Evolutionary conservation across 768 basidiomycete genomes (phyloP), one percentile per base, ranked within the genome.

Genomic region (Macrolepiota fuliginosa): DNA sequence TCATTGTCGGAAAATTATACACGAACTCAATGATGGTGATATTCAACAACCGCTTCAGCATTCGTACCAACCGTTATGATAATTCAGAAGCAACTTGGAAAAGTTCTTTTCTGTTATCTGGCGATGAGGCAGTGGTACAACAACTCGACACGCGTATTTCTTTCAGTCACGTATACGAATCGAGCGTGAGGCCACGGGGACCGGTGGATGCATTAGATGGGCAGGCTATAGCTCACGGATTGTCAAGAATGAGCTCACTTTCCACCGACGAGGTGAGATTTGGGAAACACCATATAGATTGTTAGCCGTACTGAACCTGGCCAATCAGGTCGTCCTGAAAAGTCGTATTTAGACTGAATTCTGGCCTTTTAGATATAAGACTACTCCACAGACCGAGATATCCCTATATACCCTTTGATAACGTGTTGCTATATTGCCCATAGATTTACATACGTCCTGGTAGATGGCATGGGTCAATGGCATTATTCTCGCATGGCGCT

Each of bases 21-120:
- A 63, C 65, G n/a, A 66, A 61, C 17, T 61, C 65, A 15, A 66
- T 66, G 65, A 66, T 66, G 65, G 63, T 58, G 1, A 56, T 66
- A 17, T 66, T 66, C 32, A 66, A 66, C 56, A 66, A 62, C 37
- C 65, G 65, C 22, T 49, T 49, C 47, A 49, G 47, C 13, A 49
- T 49, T 10, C 47, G 47, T 49, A 49, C n/a, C 22, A 49, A 49
- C 24, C 47, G 24, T n/a, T 49, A 27, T 13, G 24, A 49, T 15
- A 22, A 49, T 12, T 49, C 47, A 22, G 47, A 25, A 24, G 47
- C 24, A 19, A 49, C 47, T 25, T 49, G 47, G 47, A 49, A 15
- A 25, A 49, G 47, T 49, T 22, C 24, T 22, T 49, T 49, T 22
- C 22, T 49, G 9, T 17, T 49, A 4, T 25, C 47, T 12, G 22